Evolutionary conservation across 2,329 filamentous ascomycete genomes (phyloP).

Genomic region (Curvularia spicifera): DNA sequence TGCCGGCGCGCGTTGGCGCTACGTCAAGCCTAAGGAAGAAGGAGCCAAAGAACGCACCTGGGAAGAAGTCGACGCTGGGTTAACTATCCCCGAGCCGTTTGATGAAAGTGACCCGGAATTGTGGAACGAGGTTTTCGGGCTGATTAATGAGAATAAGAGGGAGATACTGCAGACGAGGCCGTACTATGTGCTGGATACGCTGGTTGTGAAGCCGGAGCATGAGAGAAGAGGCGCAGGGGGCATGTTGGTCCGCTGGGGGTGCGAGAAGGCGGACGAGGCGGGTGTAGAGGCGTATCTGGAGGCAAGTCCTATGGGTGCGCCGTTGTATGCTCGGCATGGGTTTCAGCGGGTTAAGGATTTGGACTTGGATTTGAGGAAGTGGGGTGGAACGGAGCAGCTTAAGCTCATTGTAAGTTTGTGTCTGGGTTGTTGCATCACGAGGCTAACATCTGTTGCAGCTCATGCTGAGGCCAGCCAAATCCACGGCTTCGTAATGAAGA

Average conservation of each 20-base stretch:
- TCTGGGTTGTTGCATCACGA: not conserved
- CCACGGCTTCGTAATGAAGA: not conserved
- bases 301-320: slow-evolving; percentile 42
- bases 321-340: slow-evolving; percentile 43
- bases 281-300: slow-evolving; percentile 44
- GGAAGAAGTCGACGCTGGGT: slow-evolving; percentile 38
- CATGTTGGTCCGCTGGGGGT: slow-evolving; percentile 43
- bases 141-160: slow-evolving; percentile 36
- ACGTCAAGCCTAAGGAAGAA: slow-evolving; percentile 27
- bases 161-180: slow-evolving; percentile 30
- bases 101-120: slow-evolving; percentile 36
- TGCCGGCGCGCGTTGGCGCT: slow-evolving; percentile 41
- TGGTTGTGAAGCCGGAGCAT: slow-evolving; percentile 42
- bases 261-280: slow-evolving; percentile 39
- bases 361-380: slow-evolving; percentile 40
- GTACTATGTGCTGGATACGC: slow-evolving; percentile 40
- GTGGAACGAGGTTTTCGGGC: slow-evolving; percentile 27
- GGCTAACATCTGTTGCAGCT: slow-evolving; percentile 3
- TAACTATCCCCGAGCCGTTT: slow-evolving; percentile 34
- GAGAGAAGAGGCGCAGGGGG: slow-evolving; percentile 42
- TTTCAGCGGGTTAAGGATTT: slow-evolving; percentile 38
- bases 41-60: slow-evolving; percentile 27
- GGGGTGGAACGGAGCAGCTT: slow-evolving; percentile 35
- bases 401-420: slow-evolving; percentile 39
- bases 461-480: slow-evolving; percentile 11